These are phyloP conservation scores for Peniophora sp. DNA, from an alignment of 1,284 basidiomycete species.

Conservation along the genomic window DNA sequence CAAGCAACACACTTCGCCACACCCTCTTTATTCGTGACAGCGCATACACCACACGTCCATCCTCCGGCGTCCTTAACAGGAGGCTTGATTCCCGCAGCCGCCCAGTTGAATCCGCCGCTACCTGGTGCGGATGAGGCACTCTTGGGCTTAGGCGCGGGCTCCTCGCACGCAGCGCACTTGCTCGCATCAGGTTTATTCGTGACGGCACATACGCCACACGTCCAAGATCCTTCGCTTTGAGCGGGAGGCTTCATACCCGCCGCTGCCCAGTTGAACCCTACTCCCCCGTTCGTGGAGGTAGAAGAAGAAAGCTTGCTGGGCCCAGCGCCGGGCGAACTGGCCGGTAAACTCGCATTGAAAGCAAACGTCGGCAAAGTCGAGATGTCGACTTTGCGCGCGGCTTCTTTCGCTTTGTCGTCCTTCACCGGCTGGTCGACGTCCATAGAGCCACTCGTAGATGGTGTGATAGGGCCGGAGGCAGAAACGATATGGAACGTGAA, in stretches of 20 bases:
- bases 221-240: slow-evolving; percentile 28
- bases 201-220: slow-evolving; percentile 36
- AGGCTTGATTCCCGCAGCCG: slow-evolving; percentile 39
- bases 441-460: slow-evolving; percentile 18
- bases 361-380: no score
- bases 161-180: slow-evolving; percentile 35
- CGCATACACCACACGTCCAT: slow-evolving; percentile 39
- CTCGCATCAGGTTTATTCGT: slow-evolving; percentile 31
- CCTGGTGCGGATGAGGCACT: neutral
- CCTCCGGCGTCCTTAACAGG: slow-evolving; percentile 22
- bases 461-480: neutral
- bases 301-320: no score
- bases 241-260: slow-evolving; percentile 14
- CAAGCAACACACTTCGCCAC: slow-evolving; percentile 45
- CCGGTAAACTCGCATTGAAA: no score
- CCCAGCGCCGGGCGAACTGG: no score
- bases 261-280: slow-evolving; percentile 35
- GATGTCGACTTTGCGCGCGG: slow-evolving; percentile 27
- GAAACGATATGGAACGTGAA: slow-evolving; percentile 10
- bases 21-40: slow-evolving; percentile 28
- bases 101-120: slow-evolving; percentile 41
- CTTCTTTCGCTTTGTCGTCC: slow-evolving; percentile 12
- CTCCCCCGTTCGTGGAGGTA: neutral
- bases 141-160: slow-evolving; percentile 18
- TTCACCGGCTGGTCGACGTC: slow-evolving; percentile 20